Evolutionary conservation across 768 basidiomycete species (phyloP), one percentile per base, ranked within the genome.

Genomic region (Lactifluus pinguis): DNA sequence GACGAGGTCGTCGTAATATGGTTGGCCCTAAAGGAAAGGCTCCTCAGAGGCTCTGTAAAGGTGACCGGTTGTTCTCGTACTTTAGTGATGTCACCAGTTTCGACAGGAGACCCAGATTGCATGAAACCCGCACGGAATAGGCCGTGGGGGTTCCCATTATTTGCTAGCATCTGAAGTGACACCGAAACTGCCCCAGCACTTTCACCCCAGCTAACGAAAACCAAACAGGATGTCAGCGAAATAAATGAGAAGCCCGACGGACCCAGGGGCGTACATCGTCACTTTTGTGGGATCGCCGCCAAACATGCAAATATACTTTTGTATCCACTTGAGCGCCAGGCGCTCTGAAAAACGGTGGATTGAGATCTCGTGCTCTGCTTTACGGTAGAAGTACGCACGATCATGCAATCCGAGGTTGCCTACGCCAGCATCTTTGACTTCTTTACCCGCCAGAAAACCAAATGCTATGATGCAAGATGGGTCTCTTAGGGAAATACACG

Each of bases 201-300:
- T 65, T 83, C 72, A 5, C 83, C 83, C 72, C 75, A 78, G 32
- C 77, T 77, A 49, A n/a, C 7, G 19, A 11, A 50, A 3, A 39
- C 21, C 38, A 38, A 17, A 41, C 2, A 44, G 3, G 15, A 10
- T 10, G 44, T 57, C n/a, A 57, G 55, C 21, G 36, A n/a, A 38
- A 10, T 36, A 36, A 4, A 39, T 39, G 41, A 45, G 49, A 53
- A 63, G 47, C 15, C 49, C 49, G 50, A 55, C 42, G 25, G 25
- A 1, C 25, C 25, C 25, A 25, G 25, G 25, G 25, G 10, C 79
- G 55, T 69, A 83, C 79, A 83, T 77, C 0, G 81, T 82, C 3
- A 84, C 83, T 69, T 81, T 83, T 5, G 68, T 69, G 0, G 80
- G 79, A 68, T 87, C 83, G 9, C 87, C 86, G 1, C 85, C 85